phyloP scores from a whole-genome alignment of 805 yeast genomes.

The Yarrowia osloensis region DNA sequence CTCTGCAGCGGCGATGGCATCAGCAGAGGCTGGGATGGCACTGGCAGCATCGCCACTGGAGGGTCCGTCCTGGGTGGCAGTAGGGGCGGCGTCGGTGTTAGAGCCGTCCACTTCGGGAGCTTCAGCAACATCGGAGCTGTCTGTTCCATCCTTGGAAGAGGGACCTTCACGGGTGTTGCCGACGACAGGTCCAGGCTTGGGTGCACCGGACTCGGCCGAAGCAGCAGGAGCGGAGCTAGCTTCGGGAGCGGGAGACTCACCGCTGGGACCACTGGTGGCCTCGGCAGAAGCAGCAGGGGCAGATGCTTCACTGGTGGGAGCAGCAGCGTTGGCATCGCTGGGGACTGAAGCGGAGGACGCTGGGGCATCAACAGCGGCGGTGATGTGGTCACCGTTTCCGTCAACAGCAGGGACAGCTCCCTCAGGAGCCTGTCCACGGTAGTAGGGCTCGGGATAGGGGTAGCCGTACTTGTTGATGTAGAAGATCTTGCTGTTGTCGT shows the following conservation, averaged over 20 bases:
- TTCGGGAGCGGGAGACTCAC: not conserved
- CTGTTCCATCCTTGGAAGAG: not conserved
- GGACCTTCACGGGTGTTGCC: too few species aligned
- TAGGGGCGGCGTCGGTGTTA: too few species aligned
- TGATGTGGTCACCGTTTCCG: not conserved
- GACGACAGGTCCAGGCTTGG: not conserved
- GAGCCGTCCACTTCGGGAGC: too few species aligned
- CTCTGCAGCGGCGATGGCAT: too few species aligned
- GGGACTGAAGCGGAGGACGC: not conserved
- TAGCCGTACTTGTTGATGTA: not conserved
- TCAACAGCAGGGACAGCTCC: not conserved
- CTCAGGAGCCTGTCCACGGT: not conserved
- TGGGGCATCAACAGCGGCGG: not conserved
- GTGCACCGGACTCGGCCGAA: not conserved
- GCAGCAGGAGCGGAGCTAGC: not conserved
- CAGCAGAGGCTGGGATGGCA: too few species aligned
- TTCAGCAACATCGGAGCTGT: too few species aligned
- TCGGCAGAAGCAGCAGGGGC: too few species aligned
- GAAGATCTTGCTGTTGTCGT: not conserved
- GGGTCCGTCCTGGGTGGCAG: too few species aligned
- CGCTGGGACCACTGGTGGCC: too few species aligned
- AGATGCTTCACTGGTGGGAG: too few species aligned
- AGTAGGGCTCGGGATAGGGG: not conserved
- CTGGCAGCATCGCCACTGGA: too few species aligned
- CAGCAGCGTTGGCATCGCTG: too few species aligned